These are phyloP conservation scores for Backusella liffmaniae DNA, from an alignment of 192 early-diverging fungal species.

Conservation along the genomic window DNA sequence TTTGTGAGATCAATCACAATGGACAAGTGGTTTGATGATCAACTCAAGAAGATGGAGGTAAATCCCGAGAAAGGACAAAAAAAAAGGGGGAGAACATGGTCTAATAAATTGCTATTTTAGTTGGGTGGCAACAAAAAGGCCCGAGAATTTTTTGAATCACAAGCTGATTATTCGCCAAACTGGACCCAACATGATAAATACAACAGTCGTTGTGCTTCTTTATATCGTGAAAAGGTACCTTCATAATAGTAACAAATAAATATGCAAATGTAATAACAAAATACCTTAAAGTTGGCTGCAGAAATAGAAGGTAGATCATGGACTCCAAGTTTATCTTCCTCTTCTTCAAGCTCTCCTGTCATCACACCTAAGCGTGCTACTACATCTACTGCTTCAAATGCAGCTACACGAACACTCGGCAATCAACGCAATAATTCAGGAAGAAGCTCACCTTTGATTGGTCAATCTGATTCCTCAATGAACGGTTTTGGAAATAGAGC, in stretches of 20 bases:
- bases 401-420: constrained; percentile 23
- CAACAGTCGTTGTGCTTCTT: constrained; percentile 76
- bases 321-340: constrained; percentile 39
- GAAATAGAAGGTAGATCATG: constrained; percentile 58
- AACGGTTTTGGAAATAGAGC: background rate
- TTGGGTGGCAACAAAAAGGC: constrained; percentile 89
- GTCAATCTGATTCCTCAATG: background rate
- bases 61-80: background rate
- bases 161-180: constrained; percentile 69
- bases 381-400: background rate
- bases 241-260: background rate
- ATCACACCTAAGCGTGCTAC: constrained; percentile 2
- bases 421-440: background rate
- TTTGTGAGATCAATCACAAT: constrained; percentile 98
- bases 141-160: constrained; percentile 79
- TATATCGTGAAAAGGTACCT: constrained; percentile 86
- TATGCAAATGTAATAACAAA: background rate
- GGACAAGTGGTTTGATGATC: constrained; percentile 97
- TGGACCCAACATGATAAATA: constrained; percentile 89
- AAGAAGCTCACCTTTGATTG: background rate
- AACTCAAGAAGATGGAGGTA: constrained; percentile 90
- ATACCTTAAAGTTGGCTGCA: constrained; percentile 43
- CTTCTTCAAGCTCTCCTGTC: constrained; percentile 21
- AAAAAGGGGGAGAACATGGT: background rate
- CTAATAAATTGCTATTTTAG: constrained; percentile 23